Evolutionary conservation across 2,329 filamentous ascomycete species (phyloP).

Genomic region (Pyrenochaeta sp.): DNA sequence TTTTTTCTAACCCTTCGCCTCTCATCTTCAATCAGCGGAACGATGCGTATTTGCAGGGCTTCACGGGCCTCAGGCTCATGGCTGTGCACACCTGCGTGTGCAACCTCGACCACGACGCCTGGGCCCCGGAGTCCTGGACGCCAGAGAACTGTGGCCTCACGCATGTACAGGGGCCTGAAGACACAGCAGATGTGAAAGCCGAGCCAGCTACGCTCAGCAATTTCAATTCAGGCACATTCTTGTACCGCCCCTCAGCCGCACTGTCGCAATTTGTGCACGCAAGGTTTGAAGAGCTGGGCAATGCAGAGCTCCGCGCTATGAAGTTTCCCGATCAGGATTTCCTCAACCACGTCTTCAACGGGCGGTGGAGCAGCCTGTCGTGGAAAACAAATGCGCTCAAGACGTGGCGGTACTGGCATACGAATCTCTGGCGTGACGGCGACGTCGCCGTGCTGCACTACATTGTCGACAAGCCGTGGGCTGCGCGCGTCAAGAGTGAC

Average conservation of each 20-base stretch:
- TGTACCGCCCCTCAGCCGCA: slow-evolving; percentile 55
- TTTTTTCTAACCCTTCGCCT: slow-evolving; percentile 52
- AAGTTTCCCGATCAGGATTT: slow-evolving; percentile 65
- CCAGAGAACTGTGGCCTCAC: slow-evolving; percentile 60
- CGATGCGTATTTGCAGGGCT: slow-evolving; percentile 35
- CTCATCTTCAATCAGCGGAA: slow-evolving; percentile 55
- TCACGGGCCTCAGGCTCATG: slow-evolving; percentile 49
- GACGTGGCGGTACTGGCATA: slow-evolving; percentile 63
- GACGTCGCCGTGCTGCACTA: slow-evolving; percentile 61
- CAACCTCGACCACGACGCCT: slow-evolving; percentile 60
- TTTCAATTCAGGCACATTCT: slow-evolving; percentile 62
- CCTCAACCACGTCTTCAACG: slow-evolving; percentile 58
- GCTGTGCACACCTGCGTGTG: slow-evolving; percentile 63
- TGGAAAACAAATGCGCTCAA: slow-evolving; percentile 65
- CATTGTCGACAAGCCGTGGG: slow-evolving; percentile 66
- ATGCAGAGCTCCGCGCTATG: slow-evolving; percentile 50
- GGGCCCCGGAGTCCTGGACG: slow-evolving; percentile 61
- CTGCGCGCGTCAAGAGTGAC: slow-evolving; percentile 51
- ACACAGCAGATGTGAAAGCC: slow-evolving; percentile 45
- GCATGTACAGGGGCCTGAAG: slow-evolving; percentile 42
- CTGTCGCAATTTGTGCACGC: slow-evolving; percentile 53
- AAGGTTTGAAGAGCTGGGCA: slow-evolving; percentile 51
- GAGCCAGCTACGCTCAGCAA: slow-evolving; percentile 53
- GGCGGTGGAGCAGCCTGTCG: slow-evolving; percentile 54
- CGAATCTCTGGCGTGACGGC: slow-evolving; percentile 60